Evolutionary conservation across 1,284 basidiomycete species (phyloP).

Genomic region (Rhodotorula sp.): DNA sequence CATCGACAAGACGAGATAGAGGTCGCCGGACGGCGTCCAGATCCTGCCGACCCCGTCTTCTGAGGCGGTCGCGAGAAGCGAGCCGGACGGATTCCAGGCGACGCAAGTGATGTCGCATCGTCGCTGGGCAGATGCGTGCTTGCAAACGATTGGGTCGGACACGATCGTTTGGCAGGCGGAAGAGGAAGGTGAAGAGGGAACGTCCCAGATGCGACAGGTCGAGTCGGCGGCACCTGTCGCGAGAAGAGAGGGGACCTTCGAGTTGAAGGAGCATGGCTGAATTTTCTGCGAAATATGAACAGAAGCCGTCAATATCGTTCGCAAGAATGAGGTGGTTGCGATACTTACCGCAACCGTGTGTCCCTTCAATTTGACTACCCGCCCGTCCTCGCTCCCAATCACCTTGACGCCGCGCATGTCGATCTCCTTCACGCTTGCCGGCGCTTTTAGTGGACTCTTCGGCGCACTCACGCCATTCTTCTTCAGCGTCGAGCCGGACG

Average conservation of each 20-base stretch:
- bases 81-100: constrained; percentile 63
- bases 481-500: not conserved
- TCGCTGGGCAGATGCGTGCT: constrained; percentile 54
- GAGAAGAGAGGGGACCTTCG: constrained; percentile 59
- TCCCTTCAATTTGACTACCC: not conserved
- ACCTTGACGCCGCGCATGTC: constrained; percentile 1
- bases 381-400: not conserved
- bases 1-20: constrained; percentile 45
- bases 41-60: constrained; percentile 59
- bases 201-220: constrained; percentile 69
- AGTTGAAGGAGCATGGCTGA: constrained; percentile 77
- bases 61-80: constrained; percentile 57
- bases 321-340: not conserved
- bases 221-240: constrained; percentile 78
- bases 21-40: constrained; percentile 53
- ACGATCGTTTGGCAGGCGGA: constrained; percentile 49
- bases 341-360: not conserved
- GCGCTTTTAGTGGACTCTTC: constrained; percentile 7
- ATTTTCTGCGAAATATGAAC: constrained; percentile 63
- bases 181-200: constrained; percentile 51
- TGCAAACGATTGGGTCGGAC: constrained; percentile 57
- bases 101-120: constrained; percentile 69
- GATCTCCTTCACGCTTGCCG: not conserved
- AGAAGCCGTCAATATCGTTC: no score
- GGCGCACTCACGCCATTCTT: constrained; percentile 1